Percentiles rank a stretch among this genome's conserved stretches.
These are phyloP conservation scores for Microbotryum intermedium DNA, from an alignment of 1,284 basidiomycete genomes.

Conservation along the genomic window DNA sequence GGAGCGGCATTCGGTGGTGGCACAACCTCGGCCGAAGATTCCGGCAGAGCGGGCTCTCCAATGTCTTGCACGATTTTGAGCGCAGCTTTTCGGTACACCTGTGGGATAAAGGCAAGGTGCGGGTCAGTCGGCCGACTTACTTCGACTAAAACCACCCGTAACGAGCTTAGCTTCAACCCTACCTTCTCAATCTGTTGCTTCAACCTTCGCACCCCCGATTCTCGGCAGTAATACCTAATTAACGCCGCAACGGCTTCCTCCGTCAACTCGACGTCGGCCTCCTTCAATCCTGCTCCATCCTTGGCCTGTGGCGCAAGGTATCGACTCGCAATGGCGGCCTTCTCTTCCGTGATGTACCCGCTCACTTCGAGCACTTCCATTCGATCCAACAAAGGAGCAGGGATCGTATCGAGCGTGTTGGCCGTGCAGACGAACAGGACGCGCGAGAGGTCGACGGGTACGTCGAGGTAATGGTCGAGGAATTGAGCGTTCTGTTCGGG, in stretches of 20 bases:
- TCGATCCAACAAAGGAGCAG: constrained; percentile 79
- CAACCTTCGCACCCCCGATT: constrained; percentile 87
- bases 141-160: neutral
- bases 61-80: constrained; percentile 85
- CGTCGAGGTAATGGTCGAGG: constrained; percentile 93
- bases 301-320: constrained; percentile 93
- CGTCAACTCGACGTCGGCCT: constrained; percentile 69
- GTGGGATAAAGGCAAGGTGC: constrained; percentile 12
- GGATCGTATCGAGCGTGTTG: constrained; percentile 90
- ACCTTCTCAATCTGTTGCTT: constrained; percentile 95
- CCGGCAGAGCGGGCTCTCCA: constrained; percentile 79
- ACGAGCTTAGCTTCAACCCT: constrained; percentile 8
- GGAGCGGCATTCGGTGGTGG: constrained; percentile 23
- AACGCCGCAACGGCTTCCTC: constrained; percentile 74
- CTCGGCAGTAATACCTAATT: constrained; percentile 94
- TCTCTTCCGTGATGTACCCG: constrained; percentile 95
- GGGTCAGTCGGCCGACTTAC: neutral
- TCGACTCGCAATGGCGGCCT: constrained; percentile 79
- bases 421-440: constrained; percentile 96
- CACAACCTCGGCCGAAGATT: constrained; percentile 45
- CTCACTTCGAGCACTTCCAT: constrained; percentile 88
- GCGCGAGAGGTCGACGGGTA: constrained; percentile 90
- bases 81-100: constrained; percentile 97
- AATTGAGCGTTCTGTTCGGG: constrained; percentile 96
- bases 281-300: constrained; percentile 76